Conservation (phyloP, 306 rosid genomes). For the Sphenostylis stenocarpa region DNA sequence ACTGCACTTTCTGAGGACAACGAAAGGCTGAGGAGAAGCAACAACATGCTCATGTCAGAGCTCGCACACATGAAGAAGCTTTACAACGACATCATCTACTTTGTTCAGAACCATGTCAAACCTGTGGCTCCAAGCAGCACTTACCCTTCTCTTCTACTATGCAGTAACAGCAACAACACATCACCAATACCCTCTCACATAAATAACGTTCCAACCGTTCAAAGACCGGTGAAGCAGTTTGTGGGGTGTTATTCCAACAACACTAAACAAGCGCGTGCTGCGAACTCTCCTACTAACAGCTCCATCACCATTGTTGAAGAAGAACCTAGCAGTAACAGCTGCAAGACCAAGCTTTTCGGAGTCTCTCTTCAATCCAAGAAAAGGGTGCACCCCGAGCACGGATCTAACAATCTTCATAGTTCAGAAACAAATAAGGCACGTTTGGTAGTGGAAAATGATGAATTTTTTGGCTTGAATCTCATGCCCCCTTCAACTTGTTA, state of each 20-base stretch:
- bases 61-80: conserved; percentile 82
- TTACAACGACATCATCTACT: conserved; percentile 81
- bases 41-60: conserved; percentile 72
- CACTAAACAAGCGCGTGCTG: conserved; percentile 41
- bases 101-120: conserved; percentile 85
- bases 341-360: conserved; percentile 81
- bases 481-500: conserved; percentile 73
- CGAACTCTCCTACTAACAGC: conserved; percentile 56
- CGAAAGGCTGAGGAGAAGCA: conserved; percentile 79
- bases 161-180: conserved; percentile 18
- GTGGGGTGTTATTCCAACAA: conserved; percentile 37
- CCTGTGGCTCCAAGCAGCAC: conserved; percentile 75
- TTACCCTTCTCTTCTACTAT: conserved; percentile 53
- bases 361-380: conserved; percentile 79
- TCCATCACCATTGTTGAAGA: conserved; percentile 64
- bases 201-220: conserved; percentile 19
- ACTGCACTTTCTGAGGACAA: conserved; percentile 85
- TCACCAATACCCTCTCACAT: background rate
- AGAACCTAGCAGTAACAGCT: conserved; percentile 30
- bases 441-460: conserved; percentile 60
- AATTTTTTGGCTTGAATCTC: conserved; percentile 67
- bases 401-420: conserved; percentile 25
- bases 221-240: conserved; percentile 48
- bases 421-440: conserved; percentile 53
- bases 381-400: conserved; percentile 74